Percentiles rank a stretch among this genome's conserved stretches.
Evolutionary conservation across 495 filamentous ascomycete genomes (phyloP).

Genomic region (Neurospora pannonica): DNA sequence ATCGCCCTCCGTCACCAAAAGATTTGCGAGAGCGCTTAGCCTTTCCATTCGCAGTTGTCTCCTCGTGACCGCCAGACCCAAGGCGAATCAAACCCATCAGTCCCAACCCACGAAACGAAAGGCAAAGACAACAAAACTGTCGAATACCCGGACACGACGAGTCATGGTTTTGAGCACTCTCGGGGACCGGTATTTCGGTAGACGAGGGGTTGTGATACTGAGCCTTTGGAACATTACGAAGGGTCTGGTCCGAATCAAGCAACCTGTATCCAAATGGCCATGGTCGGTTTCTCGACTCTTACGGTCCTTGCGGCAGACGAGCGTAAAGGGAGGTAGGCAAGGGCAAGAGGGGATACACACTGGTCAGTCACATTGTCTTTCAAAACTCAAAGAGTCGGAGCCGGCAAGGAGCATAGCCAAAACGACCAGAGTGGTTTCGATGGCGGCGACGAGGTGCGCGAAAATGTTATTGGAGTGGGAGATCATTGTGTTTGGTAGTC

Average conservation of each 20-base stretch:
- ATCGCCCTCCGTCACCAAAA: neutral
- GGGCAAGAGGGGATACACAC: neutral
- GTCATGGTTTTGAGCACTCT: neutral
- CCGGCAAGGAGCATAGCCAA: no score
- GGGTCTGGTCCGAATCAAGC: neutral
- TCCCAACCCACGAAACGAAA: neutral
- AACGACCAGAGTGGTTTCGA: no score
- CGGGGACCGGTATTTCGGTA: neutral
- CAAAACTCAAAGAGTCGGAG: neutral
- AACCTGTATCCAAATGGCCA: neutral
- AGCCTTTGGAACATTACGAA: neutral
- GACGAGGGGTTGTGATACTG: neutral
- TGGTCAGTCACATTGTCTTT: neutral
- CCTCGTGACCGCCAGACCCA: neutral
- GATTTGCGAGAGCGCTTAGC: neutral
- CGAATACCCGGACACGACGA: neutral
- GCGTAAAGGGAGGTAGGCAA: neutral
- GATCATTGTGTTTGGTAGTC: no score
- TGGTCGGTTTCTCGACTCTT: neutral
- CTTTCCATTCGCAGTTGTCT: neutral
- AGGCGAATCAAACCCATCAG: neutral
- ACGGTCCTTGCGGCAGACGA: neutral
- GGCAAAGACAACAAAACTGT: neutral
- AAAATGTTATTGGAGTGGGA: no score
- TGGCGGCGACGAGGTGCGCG: no score